phyloP scores from a whole-genome alignment of 140 eudicot species.

The Bidens hawaiensis region DNA sequence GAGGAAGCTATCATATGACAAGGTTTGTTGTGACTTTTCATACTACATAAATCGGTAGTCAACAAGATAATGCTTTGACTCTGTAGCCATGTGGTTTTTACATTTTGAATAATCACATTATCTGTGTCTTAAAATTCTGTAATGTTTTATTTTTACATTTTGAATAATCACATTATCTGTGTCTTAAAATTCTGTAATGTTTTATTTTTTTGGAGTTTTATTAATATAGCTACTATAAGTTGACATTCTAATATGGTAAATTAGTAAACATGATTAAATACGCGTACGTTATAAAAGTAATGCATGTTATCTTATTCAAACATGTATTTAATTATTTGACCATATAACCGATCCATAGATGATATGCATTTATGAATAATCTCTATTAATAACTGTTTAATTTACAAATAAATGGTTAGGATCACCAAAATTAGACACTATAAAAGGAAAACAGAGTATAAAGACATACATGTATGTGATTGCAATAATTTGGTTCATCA shows the following conservation, averaged over 20 bases:
- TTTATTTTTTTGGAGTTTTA: slow-evolving; percentile 3
- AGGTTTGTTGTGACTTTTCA: slow-evolving; percentile 49
- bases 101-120: slow-evolving; percentile 10
- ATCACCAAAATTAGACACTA: background rate
- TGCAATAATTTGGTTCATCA: background rate
- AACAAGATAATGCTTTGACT: slow-evolving; percentile 7
- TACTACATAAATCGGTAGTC: slow-evolving; percentile 8
- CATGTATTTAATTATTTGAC: background rate
- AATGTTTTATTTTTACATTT: slow-evolving; percentile 7
- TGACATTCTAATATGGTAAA: slow-evolving; percentile 12
- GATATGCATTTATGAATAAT: slow-evolving; percentile 4
- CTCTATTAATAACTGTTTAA: background rate
- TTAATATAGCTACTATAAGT: slow-evolving; percentile 12
- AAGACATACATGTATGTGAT: background rate
- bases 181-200: slow-evolving; percentile 7
- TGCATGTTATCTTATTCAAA: slow-evolving; percentile 4
- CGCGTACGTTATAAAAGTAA: background rate
- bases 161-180: slow-evolving; percentile 11
- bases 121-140: slow-evolving; percentile 4
- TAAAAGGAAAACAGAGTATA: background rate
- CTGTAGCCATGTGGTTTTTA: slow-evolving; percentile 9
- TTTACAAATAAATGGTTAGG: background rate
- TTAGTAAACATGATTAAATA: slow-evolving; percentile 2
- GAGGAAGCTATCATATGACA: slow-evolving; percentile 50
- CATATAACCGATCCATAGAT: slow-evolving; percentile 7